Base-by-base conservation (phyloP, 176 grass and related monocot genomes). In the Rhipidocladum racemiflorum region DNA sequence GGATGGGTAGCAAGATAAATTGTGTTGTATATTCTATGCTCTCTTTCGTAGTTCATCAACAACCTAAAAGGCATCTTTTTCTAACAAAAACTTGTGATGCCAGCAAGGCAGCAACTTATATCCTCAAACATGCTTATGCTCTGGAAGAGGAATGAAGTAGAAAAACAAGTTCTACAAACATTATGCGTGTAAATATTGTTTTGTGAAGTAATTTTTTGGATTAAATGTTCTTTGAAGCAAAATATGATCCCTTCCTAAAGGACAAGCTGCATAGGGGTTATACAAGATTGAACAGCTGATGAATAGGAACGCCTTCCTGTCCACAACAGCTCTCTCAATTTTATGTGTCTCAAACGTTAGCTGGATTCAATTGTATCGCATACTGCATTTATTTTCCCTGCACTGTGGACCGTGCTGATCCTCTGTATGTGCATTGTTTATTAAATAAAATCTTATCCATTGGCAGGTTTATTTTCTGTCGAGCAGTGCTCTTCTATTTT, bases 391-490 rank as follows among this genome's bases (percentile, higher is more conserved):
- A 1, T 69, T 63, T 76, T 38, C 53, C 29, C 30, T 54, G 32
- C 43, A 54, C 1, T 39, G 5, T 55, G 21, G n/a, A 65, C 44
- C 34, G 24, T 81, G 21, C 45, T 76, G 21, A 50, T 51, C 61
- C 7, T 46, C 21, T 45, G 3, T 27, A 27, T 15, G 20, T 0
- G 3, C 66, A 71, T 17, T 57, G 50, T 60, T 81, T 68, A 43
- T 71, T 71, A 10, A 71, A 29, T 43, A 42, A 24, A 48, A 27
- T 65, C 23, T 85, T 81, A 36, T 75, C 5, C 59, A 39, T 76
- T 13, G 74, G 30, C 90, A 99, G 97, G 89, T 99, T 99, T 93
- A 96, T 99, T 90, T 99, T 99, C 80, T 99, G 97, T 57, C 91
- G 93, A 76, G 76, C 89, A 62, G 97, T 92, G 32, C 83, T 99